Percentiles rank a stretch among this genome's conserved stretches.
phyloP scores from a whole-genome alignment of 139 green algal genomes.

The Bryopsis sp. region DNA sequence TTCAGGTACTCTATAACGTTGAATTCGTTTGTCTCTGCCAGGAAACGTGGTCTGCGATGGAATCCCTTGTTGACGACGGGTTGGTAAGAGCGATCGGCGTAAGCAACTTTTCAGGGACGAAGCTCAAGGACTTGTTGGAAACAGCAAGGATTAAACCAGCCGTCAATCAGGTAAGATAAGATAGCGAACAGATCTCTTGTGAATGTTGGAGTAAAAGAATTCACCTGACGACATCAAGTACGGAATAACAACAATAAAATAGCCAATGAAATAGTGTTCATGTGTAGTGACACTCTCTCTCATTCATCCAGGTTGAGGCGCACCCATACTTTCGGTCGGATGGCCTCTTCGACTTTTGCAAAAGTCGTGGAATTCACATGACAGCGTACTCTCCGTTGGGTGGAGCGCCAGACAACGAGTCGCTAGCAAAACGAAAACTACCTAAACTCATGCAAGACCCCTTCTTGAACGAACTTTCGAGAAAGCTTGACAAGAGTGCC shows the following conservation, averaged over 20 bases:
- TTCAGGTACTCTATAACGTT: not conserved
- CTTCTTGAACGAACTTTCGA: constrained; percentile 43
- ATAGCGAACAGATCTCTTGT: not conserved
- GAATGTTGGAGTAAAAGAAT: not conserved
- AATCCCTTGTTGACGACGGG: constrained; percentile 59
- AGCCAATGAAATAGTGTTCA: too few species aligned
- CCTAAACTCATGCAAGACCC: constrained; percentile 54
- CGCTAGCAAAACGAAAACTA: constrained; percentile 40
- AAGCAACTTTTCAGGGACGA: constrained; percentile 64
- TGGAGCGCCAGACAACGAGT: constrained; percentile 55
- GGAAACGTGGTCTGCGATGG: constrained; percentile 54
- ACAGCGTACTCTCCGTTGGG: constrained; percentile 86
- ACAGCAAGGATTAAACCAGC: constrained; percentile 44
- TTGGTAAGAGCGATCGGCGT: constrained; percentile 69
- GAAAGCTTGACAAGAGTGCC: constrained; percentile 40
- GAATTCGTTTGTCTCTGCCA: not conserved
- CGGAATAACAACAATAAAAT: too few species aligned
- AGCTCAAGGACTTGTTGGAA: constrained; percentile 52
- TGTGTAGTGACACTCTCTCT: too few species aligned
- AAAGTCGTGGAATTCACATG: constrained; percentile 61
- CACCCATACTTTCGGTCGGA: constrained; percentile 87
- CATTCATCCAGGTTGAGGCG: constrained; percentile 69
- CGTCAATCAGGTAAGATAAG: constrained; percentile 33
- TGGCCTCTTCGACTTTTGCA: constrained; percentile 52
- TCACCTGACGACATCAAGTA: too few species aligned